Base-by-base conservation (phyloP, 164 flowering plant genomes). In the Tinospora cordifolia region DNA sequence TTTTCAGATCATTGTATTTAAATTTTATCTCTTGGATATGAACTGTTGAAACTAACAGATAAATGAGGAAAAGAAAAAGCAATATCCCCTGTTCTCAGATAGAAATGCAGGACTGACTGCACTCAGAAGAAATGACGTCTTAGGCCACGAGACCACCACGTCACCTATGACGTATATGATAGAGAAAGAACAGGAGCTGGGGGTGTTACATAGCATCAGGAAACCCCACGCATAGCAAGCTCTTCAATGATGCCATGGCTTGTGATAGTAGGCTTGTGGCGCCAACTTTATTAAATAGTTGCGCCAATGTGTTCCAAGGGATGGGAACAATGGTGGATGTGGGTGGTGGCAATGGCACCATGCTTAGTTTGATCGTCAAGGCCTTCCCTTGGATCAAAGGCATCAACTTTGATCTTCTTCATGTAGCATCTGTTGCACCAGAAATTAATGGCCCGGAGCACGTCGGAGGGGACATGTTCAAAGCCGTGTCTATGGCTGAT, bases 361-460 rank as follows among this genome's bases (percentile, higher is more conserved):
- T 26, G 14, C 12, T 67, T 47, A 13, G 69, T 7, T n/a, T 21
- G 58, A 7, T 67, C 15, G 70, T 67, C 21, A 67, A 47, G 39
- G 70, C 70, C 60, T 67, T 25, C 40, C 70, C 70, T 67, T 47
- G 70, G 70, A 47, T 67, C 36, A 67, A 47, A 67, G 70, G 70
- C 22, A 25, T 51, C 60, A 67, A 67, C 19, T 67, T 67, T 41
- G 60, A 67, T 22, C 70, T 67, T 27, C 70, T 62, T 8, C 70
- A 67, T 27, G 70, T 67, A 13, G 60, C 30, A 25, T 47, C 70
- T 5, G 70, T 67, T 6, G 70, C 70, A 47, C 70, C 70, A 3
- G 60, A 67, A 40, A 25, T 17, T 17, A 19, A 46, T n/a, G 7
- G 25, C 6, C 62, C 49, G 57, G 39, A 67, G 24, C 70, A 67